A percentile compares a stretch with the other conserved stretches of the same genome.
phyloP scores from a whole-genome alignment of 1,284 basidiomycete species.

The Schizophyllum amplum region DNA sequence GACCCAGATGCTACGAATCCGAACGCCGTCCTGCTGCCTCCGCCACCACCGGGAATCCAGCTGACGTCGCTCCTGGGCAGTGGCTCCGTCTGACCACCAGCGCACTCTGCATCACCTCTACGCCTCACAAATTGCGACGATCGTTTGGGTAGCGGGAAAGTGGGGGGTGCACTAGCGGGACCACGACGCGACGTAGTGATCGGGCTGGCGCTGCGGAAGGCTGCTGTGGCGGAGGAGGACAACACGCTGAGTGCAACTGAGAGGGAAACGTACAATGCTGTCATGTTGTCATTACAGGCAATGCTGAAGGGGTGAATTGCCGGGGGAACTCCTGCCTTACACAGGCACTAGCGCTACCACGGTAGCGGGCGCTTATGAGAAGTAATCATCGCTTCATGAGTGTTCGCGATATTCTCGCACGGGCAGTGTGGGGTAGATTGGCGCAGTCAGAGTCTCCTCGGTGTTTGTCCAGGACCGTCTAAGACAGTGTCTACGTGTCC shows the following conservation, averaged over 20 bases:
- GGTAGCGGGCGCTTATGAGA: background rate
- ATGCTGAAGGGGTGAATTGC: constrained; percentile 17
- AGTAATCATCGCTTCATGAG: background rate
- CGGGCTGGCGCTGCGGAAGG: constrained; percentile 54
- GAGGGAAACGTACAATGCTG: constrained; percentile 49
- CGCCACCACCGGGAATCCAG: constrained; percentile 65
- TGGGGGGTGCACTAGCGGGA: constrained; percentile 26
- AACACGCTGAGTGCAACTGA: constrained; percentile 36
- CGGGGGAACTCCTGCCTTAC: background rate
- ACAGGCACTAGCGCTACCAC: background rate
- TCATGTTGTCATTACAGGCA: constrained; percentile 61
- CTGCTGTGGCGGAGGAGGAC: constrained; percentile 23
- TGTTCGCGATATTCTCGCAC: background rate
- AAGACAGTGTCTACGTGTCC: background rate
- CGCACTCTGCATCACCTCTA: constrained; percentile 77
- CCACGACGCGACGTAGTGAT: constrained; percentile 52
- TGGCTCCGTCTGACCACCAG: constrained; percentile 50
- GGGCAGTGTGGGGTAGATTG: no score
- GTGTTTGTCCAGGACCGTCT: background rate
- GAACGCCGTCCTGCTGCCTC: constrained; percentile 42
- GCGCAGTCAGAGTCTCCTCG: background rate
- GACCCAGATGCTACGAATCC: constrained; percentile 26
- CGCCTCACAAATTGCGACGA: constrained; percentile 77
- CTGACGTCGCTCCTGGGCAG: constrained; percentile 74
- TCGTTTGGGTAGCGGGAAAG: constrained; percentile 64